A percentile compares a stretch with the other conserved stretches of the same genome.
Evolutionary conservation across 768 basidiomycete genomes (phyloP).

Genomic region (Rossbeevera mucosa): DNA sequence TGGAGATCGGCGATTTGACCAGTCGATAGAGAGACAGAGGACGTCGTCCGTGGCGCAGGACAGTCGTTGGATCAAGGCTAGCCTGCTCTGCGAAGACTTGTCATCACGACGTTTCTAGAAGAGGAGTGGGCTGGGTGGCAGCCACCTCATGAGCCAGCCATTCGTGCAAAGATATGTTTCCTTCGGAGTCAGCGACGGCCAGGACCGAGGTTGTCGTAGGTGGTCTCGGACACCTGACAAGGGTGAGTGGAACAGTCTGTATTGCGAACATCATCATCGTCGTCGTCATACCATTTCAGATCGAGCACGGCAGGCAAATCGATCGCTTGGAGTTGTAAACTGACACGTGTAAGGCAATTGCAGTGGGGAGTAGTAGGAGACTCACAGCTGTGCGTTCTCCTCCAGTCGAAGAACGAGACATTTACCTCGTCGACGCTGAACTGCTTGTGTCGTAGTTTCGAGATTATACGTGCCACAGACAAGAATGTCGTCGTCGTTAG

Average conservation of each 20-base stretch:
- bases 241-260: slow-evolving; percentile 4
- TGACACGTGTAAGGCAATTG: slow-evolving; percentile 19
- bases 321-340: slow-evolving; percentile 61
- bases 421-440: slow-evolving; percentile 57
- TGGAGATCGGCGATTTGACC: slow-evolving; percentile 68
- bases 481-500: slow-evolving; percentile 61
- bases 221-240: slow-evolving; percentile 55
- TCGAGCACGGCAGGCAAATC: slow-evolving; percentile 82
- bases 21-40: slow-evolving; percentile 90
- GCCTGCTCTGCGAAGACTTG: slow-evolving; percentile 31
- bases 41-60: slow-evolving; percentile 49
- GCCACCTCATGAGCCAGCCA: slow-evolving; percentile 48
- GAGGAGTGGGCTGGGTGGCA: background rate
- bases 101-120: background rate
- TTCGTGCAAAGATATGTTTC: slow-evolving; percentile 61
- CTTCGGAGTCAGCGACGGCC: slow-evolving; percentile 83
- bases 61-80: slow-evolving; percentile 41
- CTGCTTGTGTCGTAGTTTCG: slow-evolving; percentile 29
- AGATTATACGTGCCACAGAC: slow-evolving; percentile 93
- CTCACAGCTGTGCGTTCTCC: slow-evolving; percentile 34
- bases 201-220: slow-evolving; percentile 43
- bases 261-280: background rate
- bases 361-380: background rate
- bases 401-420: slow-evolving; percentile 62
- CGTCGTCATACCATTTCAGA: slow-evolving; percentile 98